Conservation (phyloP, 495 filamentous ascomycete species). For the Trichocladium antarcticum region DNA sequence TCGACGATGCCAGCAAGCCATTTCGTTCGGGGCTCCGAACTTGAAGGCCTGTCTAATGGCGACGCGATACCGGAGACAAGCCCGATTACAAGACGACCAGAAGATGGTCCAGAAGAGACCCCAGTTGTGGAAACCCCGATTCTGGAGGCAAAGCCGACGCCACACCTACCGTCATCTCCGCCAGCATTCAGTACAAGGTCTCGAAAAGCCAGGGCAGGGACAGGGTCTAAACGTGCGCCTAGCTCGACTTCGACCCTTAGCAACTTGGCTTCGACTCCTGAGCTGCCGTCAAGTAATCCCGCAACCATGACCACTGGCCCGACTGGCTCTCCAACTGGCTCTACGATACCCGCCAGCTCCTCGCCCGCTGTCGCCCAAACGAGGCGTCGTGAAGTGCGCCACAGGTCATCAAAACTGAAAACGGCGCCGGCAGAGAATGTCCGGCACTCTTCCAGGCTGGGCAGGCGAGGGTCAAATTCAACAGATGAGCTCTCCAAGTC, state of each 20-base stretch:
- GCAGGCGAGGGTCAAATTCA: conserved; percentile 25
- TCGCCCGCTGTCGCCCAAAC: conserved; percentile 24
- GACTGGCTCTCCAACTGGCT: neutral
- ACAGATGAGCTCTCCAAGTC: conserved; percentile 32
- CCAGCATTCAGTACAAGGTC: conserved; percentile 20
- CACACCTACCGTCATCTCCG: conserved; percentile 20
- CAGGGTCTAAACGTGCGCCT: conserved; percentile 2
- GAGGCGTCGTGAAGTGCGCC: conserved; percentile 17
- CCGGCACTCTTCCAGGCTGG: conserved; percentile 15
- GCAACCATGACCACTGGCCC: conserved; percentile 14
- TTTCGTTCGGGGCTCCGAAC: neutral
- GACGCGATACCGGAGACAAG: conserved; percentile 35
- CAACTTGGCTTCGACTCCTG: conserved; percentile 28
- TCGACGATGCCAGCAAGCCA: neutral
- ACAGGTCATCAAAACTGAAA: conserved; percentile 19
- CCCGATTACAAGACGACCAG: conserved; percentile 13
- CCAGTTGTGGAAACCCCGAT: neutral
- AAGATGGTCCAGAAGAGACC: neutral
- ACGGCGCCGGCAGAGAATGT: conserved; percentile 16
- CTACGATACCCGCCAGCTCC: conserved; percentile 13
- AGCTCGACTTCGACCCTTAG: conserved; percentile 26
- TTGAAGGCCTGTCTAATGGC: conserved; percentile 9
- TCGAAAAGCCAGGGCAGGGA: conserved; percentile 5
- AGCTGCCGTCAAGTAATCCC: conserved; percentile 21
- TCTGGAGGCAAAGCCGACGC: conserved; percentile 1